A percentile compares a stretch with the other conserved stretches of the same genome.
Conservation (phyloP, 495 filamentous ascomycete species). For the Neurospora discreta region DNA sequence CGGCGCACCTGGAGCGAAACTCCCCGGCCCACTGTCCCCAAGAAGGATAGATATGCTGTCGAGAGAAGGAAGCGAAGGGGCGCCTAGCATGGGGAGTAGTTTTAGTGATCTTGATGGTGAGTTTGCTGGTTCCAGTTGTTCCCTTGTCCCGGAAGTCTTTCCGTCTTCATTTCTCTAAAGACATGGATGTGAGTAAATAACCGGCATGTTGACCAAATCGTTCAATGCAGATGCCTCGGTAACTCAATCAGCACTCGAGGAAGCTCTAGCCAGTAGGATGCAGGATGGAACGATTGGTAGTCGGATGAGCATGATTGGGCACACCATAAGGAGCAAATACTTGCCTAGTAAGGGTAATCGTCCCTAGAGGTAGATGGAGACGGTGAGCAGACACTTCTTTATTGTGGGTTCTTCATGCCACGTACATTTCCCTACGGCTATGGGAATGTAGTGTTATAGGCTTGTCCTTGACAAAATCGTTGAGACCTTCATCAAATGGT, state of each 20-base stretch:
- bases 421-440: background rate
- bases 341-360: conserved; percentile 13
- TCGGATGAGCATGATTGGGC: conserved; percentile 71
- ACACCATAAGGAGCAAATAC: conserved; percentile 46
- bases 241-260: conserved; percentile 87
- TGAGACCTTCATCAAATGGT: too few species aligned
- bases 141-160: background rate
- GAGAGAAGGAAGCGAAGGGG: conserved; percentile 68
- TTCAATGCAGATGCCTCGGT: conserved; percentile 66
- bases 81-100: conserved; percentile 94
- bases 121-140: conserved; percentile 7
- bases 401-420: background rate
- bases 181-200: too few species aligned
- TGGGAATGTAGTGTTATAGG: background rate
- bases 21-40: conserved; percentile 29
- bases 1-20: too few species aligned
- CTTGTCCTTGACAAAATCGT: too few species aligned
- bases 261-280: conserved; percentile 87
- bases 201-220: too few species aligned
- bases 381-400: background rate
- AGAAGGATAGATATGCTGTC: conserved; percentile 45
- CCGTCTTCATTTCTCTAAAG: too few species aligned
- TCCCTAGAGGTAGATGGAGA: background rate
- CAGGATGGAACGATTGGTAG: conserved; percentile 65
- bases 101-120: conserved; percentile 93